These are phyloP conservation scores for Myriosclerotinia curreyana DNA, from an alignment of 2,329 filamentous ascomycete species.

Conservation along the genomic window DNA sequence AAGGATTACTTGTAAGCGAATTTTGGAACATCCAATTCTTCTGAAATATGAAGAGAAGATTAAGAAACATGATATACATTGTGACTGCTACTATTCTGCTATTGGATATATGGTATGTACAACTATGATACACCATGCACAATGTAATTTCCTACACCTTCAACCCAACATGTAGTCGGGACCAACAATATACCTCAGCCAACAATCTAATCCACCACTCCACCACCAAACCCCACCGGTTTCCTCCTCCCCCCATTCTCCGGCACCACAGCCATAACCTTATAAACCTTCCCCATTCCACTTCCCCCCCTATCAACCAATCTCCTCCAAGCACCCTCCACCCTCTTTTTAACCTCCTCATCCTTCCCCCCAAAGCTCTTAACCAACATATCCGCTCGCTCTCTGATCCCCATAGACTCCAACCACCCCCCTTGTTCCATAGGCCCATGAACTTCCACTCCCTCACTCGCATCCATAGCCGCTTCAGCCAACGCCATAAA, in stretches of 20 bases:
- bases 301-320: conserved; percentile 77
- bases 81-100: neutral
- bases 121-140: neutral
- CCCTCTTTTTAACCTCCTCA: conserved; percentile 53
- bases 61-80: neutral
- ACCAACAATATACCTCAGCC: conserved; percentile 35
- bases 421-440: conserved; percentile 83
- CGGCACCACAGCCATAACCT: conserved; percentile 85
- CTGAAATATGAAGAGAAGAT: neutral
- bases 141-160: neutral
- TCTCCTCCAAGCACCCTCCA: conserved; percentile 74
- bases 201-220: neutral
- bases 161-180: neutral
- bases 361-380: conserved; percentile 44
- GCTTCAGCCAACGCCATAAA: conserved; percentile 83
- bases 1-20: neutral
- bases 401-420: conserved; percentile 73
- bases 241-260: conserved; percentile 69
- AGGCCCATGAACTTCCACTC: conserved; percentile 89
- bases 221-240: conserved; percentile 88
- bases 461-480: conserved; percentile 69
- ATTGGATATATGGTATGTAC: neutral
- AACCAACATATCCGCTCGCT: conserved; percentile 68
- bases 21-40: neutral
- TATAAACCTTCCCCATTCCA: conserved; percentile 95